Percentiles rank a stretch among this genome's conserved stretches.
Evolutionary conservation across 192 early-diverging fungal genomes (phyloP).

Genomic region (Diversispora eburnea): DNA sequence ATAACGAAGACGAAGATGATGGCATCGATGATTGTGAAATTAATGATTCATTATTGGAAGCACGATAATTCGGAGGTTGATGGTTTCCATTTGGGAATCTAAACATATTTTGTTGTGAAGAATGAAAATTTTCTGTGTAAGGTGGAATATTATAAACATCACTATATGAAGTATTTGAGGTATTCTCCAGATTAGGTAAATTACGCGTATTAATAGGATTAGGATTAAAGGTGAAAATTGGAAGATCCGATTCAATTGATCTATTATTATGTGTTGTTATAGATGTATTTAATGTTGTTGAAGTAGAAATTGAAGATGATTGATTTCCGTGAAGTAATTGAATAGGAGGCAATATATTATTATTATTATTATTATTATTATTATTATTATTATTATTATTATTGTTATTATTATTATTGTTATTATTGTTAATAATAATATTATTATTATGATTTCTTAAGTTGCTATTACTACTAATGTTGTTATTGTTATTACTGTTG

Average conservation of each 20-base stretch:
- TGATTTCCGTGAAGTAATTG: not conserved
- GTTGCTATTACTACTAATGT: no score
- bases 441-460: no score
- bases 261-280: not conserved
- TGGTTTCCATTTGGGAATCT: slow-evolving; percentile 1
- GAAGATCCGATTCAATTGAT: not conserved
- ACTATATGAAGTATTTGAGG: not conserved
- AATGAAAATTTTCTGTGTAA: not conserved
- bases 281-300: slow-evolving; percentile 7
- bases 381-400: not conserved
- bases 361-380: not conserved
- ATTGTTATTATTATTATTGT: not conserved
- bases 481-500: no score
- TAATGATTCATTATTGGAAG: no score
- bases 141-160: not conserved
- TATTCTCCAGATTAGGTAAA: not conserved
- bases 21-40: no score
- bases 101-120: not conserved
- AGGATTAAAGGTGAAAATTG: not conserved
- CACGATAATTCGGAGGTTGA: slow-evolving; percentile 16
- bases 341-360: slow-evolving; percentile 10
- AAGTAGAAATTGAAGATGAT: not conserved
- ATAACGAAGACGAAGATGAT: not conserved
- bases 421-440: not conserved
- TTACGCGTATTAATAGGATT: not conserved